Base-by-base conservation (phyloP, 2,329 filamentous ascomycete species). In the Hortaea werneckii region DNA sequence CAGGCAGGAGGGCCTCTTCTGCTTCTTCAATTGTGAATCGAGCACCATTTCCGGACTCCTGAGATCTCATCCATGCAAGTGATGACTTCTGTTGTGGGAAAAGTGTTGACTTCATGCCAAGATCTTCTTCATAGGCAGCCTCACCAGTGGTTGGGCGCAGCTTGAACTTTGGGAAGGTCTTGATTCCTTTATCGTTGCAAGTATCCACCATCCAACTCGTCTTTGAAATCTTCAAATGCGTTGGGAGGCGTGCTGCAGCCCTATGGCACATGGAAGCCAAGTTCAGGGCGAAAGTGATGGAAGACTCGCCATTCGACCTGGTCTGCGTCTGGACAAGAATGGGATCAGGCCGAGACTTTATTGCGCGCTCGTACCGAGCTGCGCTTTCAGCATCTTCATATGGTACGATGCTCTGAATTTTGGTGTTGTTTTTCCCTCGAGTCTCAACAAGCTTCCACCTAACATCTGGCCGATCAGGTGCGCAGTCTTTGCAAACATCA, bases 51-150 rank as follows among this genome's bases (percentile, higher is more conserved):
- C 60, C 55, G 2, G 56, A 49, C 55, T 84, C 81, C 58, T 79
- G 76, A 0, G 51, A 12, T 7, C 67, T 56, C 78, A 82, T 82
- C 80, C 80, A 85, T 0, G 60, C 51, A 2, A 85, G 60, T 2
- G 75, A 77, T 12, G 69, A 66, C 5, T 69, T 58, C 50, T 85
- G 80, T 29, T 78, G 73, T 0, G 64, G 61, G 5, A 72, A 70
- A 2, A 82, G 61, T 2, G 51, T n/a, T 45, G 58, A 50, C 43
- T 43, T 49, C 46, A 70, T 72, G 12, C 58, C 43, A 5, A 53
- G 44, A 13, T 50, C 12, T 11, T 7, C 38, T 6, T 8, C 5
- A 30, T 42, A 46, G 4, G 47, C 47, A 20, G 45, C 34, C 6
- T 51, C 29, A 8, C 43, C 52, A 5, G 38, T 42, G 0, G 49